Percentiles rank a stretch among this genome's conserved stretches.
Conservation (phyloP, 345 rosid genomes). For the Lumnitzera littorea region DNA sequence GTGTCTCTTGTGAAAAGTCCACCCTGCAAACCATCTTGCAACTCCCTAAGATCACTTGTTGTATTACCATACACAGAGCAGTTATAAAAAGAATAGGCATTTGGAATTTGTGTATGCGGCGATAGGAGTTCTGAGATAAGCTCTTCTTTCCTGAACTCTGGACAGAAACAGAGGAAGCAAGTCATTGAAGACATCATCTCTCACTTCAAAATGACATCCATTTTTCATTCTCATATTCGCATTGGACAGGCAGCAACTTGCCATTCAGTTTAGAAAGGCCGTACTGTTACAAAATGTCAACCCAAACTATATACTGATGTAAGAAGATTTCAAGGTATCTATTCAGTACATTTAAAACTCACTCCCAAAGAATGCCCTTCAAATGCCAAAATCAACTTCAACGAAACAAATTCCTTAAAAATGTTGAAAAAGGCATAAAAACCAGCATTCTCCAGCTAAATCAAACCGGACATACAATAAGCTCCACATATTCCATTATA, state of each 20-base stretch:
- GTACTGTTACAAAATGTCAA: too few species aligned
- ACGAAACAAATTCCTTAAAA: too few species aligned
- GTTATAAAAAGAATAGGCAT: constrained; percentile 26
- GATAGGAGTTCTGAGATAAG: constrained; percentile 53
- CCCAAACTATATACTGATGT: too few species aligned
- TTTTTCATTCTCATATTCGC: background rate
- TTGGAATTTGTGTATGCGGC: constrained; percentile 32
- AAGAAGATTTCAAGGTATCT: too few species aligned
- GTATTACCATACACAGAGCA: constrained; percentile 27
- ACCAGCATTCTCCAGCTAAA: too few species aligned
- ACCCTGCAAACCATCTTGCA: constrained; percentile 12
- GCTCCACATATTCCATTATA: too few species aligned
- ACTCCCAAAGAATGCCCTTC: too few species aligned
- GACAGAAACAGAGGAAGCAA: constrained; percentile 9
- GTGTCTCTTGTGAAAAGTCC: constrained; percentile 17
- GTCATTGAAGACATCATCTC: background rate
- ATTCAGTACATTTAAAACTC: background rate
- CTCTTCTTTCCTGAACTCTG: constrained; percentile 72
- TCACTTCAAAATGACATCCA: background rate
- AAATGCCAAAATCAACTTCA: too few species aligned
- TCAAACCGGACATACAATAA: too few species aligned
- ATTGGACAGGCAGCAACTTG: too few species aligned
- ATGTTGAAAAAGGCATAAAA: too few species aligned
- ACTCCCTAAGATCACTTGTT: constrained; percentile 21
- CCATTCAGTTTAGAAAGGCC: too few species aligned